phyloP scores from a whole-genome alignment of 805 yeast species.

The Pichia rugopelliculosa region DNA sequence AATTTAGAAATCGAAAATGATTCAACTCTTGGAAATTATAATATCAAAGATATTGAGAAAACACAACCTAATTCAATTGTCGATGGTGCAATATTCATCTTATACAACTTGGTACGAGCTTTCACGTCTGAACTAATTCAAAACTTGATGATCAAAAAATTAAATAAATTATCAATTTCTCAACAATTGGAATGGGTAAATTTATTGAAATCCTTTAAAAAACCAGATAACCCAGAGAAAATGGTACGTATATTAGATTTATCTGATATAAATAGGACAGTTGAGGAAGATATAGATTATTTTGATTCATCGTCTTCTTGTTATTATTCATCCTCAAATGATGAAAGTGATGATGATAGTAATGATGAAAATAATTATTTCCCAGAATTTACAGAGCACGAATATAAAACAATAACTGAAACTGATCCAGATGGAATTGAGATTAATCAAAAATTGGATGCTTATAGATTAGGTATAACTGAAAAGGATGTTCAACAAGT shows the following conservation, averaged over 20 bases:
- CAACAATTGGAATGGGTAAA: slow-evolving; percentile 1
- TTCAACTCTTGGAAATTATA: not conserved
- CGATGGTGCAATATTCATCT: not conserved
- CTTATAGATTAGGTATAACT: slow-evolving; percentile 1
- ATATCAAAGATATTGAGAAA: not conserved
- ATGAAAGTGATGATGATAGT: not conserved
- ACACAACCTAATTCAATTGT: not conserved
- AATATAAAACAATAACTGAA: not conserved
- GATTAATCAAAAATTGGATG: slow-evolving; percentile 1
- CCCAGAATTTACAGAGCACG: not conserved
- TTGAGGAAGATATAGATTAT: slow-evolving; percentile 3
- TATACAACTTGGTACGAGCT: not conserved
- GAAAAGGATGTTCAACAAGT: slow-evolving; percentile 6
- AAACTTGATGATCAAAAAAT: not conserved
- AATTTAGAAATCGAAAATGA: not conserved
- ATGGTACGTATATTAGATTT: slow-evolving; percentile 3
- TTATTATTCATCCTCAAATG: not conserved
- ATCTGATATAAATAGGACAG: not conserved
- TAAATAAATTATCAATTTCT: not conserved
- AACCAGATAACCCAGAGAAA: not conserved
- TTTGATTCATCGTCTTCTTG: not conserved
- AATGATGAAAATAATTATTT: slow-evolving; percentile 1
- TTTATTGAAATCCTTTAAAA: not conserved
- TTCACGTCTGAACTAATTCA: not conserved
- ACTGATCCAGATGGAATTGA: not conserved